Base-by-base conservation (phyloP, 2,329 filamentous ascomycete genomes). In the Colletotrichum cuscutae region DNA sequence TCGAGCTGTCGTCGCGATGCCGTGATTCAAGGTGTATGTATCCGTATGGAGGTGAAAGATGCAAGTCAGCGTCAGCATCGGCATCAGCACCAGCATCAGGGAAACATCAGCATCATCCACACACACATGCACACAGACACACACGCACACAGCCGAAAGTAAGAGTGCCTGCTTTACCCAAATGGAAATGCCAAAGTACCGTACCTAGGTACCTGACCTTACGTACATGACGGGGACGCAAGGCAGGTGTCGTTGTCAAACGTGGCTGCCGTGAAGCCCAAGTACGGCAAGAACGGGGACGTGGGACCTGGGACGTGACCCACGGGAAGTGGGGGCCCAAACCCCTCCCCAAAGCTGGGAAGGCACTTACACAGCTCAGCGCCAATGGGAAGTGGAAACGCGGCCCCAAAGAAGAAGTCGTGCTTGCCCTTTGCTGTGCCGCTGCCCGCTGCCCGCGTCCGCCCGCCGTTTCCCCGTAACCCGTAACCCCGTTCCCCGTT, bases 401-500 rank as follows among this genome's bases (percentile, higher is more conserved):
- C 15, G 42, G 19, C 19, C 42, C 42, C 42, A 49, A 49, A 49
- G 42, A 4, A 49, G 42, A 49, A 49, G 42, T 49, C 42, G 42
- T 49, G 42, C 15, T 42, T 42, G 37, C 37, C 37, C 13, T 19
- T 42, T 19, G 37, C 42, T 49, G 42, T 49, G 42, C 19, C 42
- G 42, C 42, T 22, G 15, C 42, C 42, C 42, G 42, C 42, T 32
- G 42, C 19, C 42, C 42, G 42, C 42, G 19, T n/a, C 42, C 42
- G 19, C 42, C 28, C 26, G 58, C 65, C 65, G 58, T 57, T 62
- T 61, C 54, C 57, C 64, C 59, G 64, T 35, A 28, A 46, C 64
- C 65, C 65, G 56, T 30, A 28, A 28, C 22, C 65, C 68, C 68
- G 68, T 60, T 37, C 15, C 67, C 68, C 56, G 64, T 59, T 24